Evolutionary conservation across 352 stramenopile species (phyloP).

Genomic region (Phytophthora quininea): DNA sequence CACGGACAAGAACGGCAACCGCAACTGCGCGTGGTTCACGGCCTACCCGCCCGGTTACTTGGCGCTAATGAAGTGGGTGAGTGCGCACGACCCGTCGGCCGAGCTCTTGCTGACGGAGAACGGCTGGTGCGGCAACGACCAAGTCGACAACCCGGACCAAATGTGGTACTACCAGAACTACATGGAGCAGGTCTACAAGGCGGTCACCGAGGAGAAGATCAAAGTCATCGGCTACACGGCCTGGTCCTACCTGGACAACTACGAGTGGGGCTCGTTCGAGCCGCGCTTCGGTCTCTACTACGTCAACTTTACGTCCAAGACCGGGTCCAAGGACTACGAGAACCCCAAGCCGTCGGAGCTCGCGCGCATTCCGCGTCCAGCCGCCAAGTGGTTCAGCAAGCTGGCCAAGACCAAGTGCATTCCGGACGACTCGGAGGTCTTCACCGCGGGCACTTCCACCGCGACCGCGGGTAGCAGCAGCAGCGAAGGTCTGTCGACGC

Average conservation of each 20-base stretch:
- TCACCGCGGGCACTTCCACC: not conserved
- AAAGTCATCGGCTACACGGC: constrained; percentile 39
- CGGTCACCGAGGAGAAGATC: constrained; percentile 41
- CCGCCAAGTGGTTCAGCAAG: constrained; percentile 30
- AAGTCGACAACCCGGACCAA: constrained; percentile 43
- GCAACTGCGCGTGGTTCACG: constrained; percentile 26
- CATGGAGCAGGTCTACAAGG: constrained; percentile 41
- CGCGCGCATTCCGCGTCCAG: constrained; percentile 30
- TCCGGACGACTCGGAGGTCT: not conserved
- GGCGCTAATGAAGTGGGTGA: constrained; percentile 43
- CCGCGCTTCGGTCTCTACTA: constrained; percentile 54
- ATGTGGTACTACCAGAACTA: constrained; percentile 46
- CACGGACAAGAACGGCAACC: too few species aligned
- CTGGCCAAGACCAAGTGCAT: not conserved
- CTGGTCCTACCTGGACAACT: constrained; percentile 88
- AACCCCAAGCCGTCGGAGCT: constrained; percentile 10
- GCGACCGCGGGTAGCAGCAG: too few species aligned
- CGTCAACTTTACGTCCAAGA: constrained; percentile 42
- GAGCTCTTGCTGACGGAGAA: constrained; percentile 46
- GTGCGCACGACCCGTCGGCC: constrained; percentile 33
- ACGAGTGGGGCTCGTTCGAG: constrained; percentile 89
- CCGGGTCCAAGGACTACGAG: constrained; percentile 1
- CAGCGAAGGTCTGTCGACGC: too few species aligned
- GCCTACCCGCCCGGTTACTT: constrained; percentile 48
- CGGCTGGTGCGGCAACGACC: constrained; percentile 42